These are phyloP conservation scores for Candida rishiriensis DNA, from an alignment of 805 yeast genomes.

Conservation along the genomic window DNA sequence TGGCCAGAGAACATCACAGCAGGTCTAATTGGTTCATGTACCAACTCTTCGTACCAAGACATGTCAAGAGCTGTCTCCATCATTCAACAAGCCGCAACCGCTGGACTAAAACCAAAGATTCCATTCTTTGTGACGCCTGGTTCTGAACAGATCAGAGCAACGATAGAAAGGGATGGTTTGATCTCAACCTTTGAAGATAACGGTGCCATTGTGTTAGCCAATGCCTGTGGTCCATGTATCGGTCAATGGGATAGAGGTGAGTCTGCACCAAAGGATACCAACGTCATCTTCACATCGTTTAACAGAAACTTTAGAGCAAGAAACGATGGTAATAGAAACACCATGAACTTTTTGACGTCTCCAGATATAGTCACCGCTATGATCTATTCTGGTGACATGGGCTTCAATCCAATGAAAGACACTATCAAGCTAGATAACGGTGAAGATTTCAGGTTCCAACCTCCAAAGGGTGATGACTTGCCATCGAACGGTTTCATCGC, in stretches of 20 bases:
- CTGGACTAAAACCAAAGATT: constrained; percentile 88
- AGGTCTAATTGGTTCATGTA: constrained; percentile 97
- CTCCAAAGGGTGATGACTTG: constrained; percentile 87
- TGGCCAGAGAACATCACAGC: constrained; percentile 95
- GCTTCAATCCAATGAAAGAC: constrained; percentile 94
- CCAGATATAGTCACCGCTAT: constrained; percentile 95
- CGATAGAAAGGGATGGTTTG: constrained; percentile 95
- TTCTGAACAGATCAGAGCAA: constrained; percentile 97
- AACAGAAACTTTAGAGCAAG: constrained; percentile 98
- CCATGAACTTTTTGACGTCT: constrained; percentile 95
- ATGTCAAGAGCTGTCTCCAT: constrained; percentile 96
- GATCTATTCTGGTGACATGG: constrained; percentile 93
- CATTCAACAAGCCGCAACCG: constrained; percentile 83
- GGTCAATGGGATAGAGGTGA: constrained; percentile 97
- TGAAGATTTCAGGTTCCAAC: constrained; percentile 80
- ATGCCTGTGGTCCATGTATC: constrained; percentile 99
- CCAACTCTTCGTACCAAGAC: constrained; percentile 97
- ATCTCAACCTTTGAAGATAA: constrained; percentile 82
- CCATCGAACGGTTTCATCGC: constrained; percentile 87
- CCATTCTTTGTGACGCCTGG: constrained; percentile 96
- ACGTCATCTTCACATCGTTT: constrained; percentile 95
- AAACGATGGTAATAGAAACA: constrained; percentile 96
- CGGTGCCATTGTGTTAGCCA: constrained; percentile 93
- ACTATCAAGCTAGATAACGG: constrained; percentile 84
- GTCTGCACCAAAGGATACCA: constrained; percentile 87